Evolutionary conservation across 257 asterid genomes (phyloP).

Genomic region (Prunella vulgaris): DNA sequence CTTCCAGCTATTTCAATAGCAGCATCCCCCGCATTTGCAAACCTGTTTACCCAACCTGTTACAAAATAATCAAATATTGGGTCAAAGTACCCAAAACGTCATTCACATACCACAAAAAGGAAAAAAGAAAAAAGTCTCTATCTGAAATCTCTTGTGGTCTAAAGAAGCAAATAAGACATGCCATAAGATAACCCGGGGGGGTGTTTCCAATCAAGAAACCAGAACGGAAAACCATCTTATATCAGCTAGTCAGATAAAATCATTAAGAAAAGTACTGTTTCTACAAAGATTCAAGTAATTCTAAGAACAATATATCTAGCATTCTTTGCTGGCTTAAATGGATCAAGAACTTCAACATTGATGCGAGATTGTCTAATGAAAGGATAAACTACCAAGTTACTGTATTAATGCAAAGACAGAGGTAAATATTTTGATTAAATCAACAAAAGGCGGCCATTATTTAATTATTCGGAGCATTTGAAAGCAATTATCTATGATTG

Average conservation of each 20-base stretch:
- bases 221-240: neutral
- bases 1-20: slow-evolving; percentile 90
- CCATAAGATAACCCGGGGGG: neutral
- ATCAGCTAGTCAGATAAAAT: neutral
- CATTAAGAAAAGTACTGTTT: neutral
- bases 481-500: neutral
- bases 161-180: neutral
- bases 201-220: neutral
- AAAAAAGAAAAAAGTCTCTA: neutral
- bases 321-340: neutral
- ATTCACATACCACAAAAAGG: neutral
- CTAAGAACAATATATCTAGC: neutral
- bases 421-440: neutral
- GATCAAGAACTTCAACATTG: neutral
- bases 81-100: neutral
- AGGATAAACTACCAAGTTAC: neutral
- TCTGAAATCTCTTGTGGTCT: neutral
- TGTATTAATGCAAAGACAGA: neutral
- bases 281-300: neutral
- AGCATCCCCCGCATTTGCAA: slow-evolving; percentile 93
- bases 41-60: slow-evolving; percentile 96
- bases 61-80: slow-evolving; percentile 13
- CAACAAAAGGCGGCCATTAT: neutral
- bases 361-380: neutral
- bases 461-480: neutral